Conservation (phyloP, 106 monocot genomes). For the Dioscorea dumetorum region DNA sequence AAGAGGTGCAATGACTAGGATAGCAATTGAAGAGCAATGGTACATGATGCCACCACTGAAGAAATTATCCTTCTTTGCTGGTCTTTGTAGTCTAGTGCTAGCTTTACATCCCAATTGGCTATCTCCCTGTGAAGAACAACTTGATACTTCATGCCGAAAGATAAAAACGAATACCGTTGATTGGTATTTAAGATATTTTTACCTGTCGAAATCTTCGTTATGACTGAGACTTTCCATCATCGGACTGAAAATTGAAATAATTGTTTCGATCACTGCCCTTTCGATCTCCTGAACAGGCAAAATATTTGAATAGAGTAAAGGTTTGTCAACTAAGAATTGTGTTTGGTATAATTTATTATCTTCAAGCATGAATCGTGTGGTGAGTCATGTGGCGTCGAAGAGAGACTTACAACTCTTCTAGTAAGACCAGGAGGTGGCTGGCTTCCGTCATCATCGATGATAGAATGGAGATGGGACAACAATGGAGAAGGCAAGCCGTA, state of each 20-base stretch:
- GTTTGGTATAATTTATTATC: no score
- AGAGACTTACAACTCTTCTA: constrained; percentile 29
- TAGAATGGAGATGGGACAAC: constrained; percentile 42
- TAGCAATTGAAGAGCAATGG: constrained; percentile 24
- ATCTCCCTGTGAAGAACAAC: constrained; percentile 32
- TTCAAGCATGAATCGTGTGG: no score
- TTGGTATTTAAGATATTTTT: not conserved
- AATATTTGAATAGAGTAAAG: no score
- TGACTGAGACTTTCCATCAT: constrained; percentile 55
- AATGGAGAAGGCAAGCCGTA: constrained; percentile 59
- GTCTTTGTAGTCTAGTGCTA: constrained; percentile 68
- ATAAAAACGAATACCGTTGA: not conserved
- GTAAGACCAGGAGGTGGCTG: constrained; percentile 13
- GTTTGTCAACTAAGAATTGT: no score
- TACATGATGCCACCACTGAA: constrained; percentile 57
- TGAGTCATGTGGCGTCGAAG: no score
- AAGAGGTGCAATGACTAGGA: no score
- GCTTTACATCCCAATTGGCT: constrained; percentile 72
- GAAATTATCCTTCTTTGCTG: constrained; percentile 52
- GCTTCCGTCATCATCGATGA: constrained; percentile 24
- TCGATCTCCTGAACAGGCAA: constrained; percentile 28
- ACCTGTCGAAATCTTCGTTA: constrained; percentile 31
- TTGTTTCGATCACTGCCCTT: constrained; percentile 46
- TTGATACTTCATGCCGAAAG: not conserved
- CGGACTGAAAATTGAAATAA: constrained; percentile 69